Evolutionary conservation across 2,329 filamentous ascomycete species (phyloP), one percentile per base, ranked within the genome.

Genomic region (Fusarium veterinarium): DNA sequence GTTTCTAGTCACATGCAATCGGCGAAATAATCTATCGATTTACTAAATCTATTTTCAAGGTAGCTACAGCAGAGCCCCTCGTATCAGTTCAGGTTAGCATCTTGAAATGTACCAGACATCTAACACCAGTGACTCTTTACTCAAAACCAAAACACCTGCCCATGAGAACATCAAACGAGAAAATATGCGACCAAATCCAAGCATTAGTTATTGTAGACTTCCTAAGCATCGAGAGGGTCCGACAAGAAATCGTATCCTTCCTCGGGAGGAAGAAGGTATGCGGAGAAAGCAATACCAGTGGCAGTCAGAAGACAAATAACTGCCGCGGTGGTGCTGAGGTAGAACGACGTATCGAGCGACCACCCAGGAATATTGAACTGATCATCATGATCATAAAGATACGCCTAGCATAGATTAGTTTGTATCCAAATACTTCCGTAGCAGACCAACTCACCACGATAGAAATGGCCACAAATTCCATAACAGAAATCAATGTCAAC

Each of bases 341-440:
- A 88, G 90, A 93, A 98, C 2, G 93, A 93, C 60, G 88, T 89
- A 77, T 93, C 95, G 60, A 98, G 87, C 66, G 87, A 86, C 93
- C 94, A 98, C 67, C 94, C 95, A 1, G 89, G 88, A 23, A 92
- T 87, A 77, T 91, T 91, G 80, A 98, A 98, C 75, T 93, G 91
- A 53, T 92, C 89, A 80, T 97, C 93, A 78, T 95, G 87, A 74
- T 97, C 92, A 80, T 91, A 95, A 23, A 97, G 86, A 79, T 94
- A 96, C 23, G 93, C 91, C 94, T 97, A 74, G 9, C 12, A 44
- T 55, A 2, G 23, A 60, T 76, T 56, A 76, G 66, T 17, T 28
- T 37, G 25, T 28, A 20, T 41, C 30, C 28, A 7, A 23, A 25
- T 12, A 8, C 5, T 13, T 41, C 8, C 9, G n/a, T 14, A 8